Percentiles rank a stretch among this genome's conserved stretches.
Evolutionary conservation across 2,329 filamentous ascomycete species (phyloP).

Genomic region (Coniochaeta hoffmannii): DNA sequence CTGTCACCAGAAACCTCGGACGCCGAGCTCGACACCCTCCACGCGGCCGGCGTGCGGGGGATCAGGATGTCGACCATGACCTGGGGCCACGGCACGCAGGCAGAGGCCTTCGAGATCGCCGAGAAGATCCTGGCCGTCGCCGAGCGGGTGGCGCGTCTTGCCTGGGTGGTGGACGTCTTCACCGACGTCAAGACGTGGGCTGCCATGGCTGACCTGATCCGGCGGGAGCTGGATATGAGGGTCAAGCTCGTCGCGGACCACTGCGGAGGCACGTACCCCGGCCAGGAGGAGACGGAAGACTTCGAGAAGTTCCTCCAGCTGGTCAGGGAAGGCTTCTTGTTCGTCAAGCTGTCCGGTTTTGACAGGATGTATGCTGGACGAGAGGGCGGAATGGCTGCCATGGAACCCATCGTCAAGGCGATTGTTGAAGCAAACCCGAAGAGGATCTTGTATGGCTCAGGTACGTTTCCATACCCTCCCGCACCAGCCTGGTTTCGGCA

Average conservation of each 20-base stretch:
- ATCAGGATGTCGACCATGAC: slow-evolving; percentile 15
- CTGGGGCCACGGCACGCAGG: slow-evolving; percentile 14
- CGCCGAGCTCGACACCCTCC: slow-evolving; percentile 14
- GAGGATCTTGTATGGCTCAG: slow-evolving; percentile 13
- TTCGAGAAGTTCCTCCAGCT: slow-evolving; percentile 13
- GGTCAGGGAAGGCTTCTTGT: slow-evolving; percentile 13
- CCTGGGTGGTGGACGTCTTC: slow-evolving; percentile 15
- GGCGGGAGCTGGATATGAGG: slow-evolving; percentile 13
- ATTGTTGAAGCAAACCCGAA: slow-evolving; percentile 13
- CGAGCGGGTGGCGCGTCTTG: slow-evolving; percentile 10
- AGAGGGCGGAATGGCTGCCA: slow-evolving; percentile 9
- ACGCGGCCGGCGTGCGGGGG: slow-evolving; percentile 16
- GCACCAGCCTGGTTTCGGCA: not conserved
- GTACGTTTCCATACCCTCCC: not conserved
- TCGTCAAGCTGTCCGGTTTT: slow-evolving; percentile 17
- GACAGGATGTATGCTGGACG: slow-evolving; percentile 15
- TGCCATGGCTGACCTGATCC: slow-evolving; percentile 14
- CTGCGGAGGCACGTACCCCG: slow-evolving; percentile 14
- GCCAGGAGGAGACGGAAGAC: slow-evolving; percentile 12
- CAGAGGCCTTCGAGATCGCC: slow-evolving; percentile 8
- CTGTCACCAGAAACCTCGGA: slow-evolving; percentile 9
- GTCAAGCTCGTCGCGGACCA: slow-evolving; percentile 17
- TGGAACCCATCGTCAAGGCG: slow-evolving; percentile 12
- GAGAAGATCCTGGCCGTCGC: slow-evolving; percentile 11
- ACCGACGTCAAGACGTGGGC: slow-evolving; percentile 13